Percentiles rank a stretch among this genome's conserved stretches.
These are phyloP conservation scores for Babesia ovis DNA, from an alignment of 169 alveolate genomes.

Conservation along the genomic window DNA sequence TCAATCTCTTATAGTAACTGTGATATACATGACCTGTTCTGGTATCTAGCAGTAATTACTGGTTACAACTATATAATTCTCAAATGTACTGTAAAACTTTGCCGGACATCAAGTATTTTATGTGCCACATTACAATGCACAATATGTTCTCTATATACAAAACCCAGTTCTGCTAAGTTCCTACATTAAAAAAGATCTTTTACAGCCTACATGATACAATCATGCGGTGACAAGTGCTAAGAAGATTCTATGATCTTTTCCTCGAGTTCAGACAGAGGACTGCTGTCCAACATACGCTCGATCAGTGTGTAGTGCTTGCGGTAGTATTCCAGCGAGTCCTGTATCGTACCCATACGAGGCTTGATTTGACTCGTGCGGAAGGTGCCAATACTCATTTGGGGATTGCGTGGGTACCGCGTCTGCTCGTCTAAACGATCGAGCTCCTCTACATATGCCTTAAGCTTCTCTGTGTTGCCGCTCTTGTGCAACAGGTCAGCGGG, in stretches of 20 bases:
- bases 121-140: too few relatives aligned
- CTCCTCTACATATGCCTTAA: neutral
- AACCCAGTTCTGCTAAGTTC: too few relatives aligned
- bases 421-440: neutral
- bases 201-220: too few relatives aligned
- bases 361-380: constrained; percentile 10
- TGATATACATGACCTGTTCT: too few relatives aligned
- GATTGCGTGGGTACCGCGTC: neutral
- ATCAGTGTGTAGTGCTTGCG: constrained; percentile 7
- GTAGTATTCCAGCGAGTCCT: constrained; percentile 21
- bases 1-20: too few relatives aligned
- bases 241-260: neutral
- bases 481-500: neutral
- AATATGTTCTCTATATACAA: too few relatives aligned
- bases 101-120: too few relatives aligned
- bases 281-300: constrained; percentile 5
- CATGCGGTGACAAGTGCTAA: too few relatives aligned
- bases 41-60: too few relatives aligned
- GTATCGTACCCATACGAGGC: constrained; percentile 37
- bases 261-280: constrained; percentile 12
- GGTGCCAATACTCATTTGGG: constrained; percentile 6
- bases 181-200: too few relatives aligned
- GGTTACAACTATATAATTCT: too few relatives aligned
- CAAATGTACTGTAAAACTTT: too few relatives aligned
- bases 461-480: neutral